These are phyloP conservation scores for Millerozyma acaciae DNA, from an alignment of 805 yeast species.

Conservation along the genomic window DNA sequence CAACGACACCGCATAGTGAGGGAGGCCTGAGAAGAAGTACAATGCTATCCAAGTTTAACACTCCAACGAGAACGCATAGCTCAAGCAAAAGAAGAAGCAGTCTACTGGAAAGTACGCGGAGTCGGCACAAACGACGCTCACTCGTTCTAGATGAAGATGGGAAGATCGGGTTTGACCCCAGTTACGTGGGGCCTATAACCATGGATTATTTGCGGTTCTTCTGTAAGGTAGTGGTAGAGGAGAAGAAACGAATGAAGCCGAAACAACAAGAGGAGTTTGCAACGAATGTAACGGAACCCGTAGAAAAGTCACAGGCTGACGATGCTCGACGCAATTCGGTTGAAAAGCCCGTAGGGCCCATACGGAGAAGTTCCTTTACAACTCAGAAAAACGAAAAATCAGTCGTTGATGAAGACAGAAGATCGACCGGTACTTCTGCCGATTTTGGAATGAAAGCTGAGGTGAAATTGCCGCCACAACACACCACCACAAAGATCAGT, in stretches of 20 bases:
- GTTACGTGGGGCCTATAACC: slow-evolving; percentile 35
- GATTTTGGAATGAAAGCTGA: no score
- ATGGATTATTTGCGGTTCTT: slow-evolving; percentile 33
- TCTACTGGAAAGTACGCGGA: no score
- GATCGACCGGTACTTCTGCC: no score
- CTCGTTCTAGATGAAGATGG: slow-evolving; percentile 21
- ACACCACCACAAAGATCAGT: no score
- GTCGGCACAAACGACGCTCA: slow-evolving; percentile 18
- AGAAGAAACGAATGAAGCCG: not conserved
- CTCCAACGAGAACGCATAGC: slow-evolving; percentile 8
- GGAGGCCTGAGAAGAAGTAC: not conserved
- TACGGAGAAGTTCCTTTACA: slow-evolving; percentile 10
- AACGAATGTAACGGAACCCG: not conserved
- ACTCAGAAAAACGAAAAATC: no score
- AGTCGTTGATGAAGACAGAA: no score
- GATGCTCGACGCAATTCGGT: not conserved
- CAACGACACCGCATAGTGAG: slow-evolving; percentile 5
- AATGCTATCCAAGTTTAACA: slow-evolving; percentile 1
- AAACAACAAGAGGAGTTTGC: not conserved
- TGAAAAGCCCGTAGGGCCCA: not conserved
- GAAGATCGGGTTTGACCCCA: slow-evolving; percentile 21
- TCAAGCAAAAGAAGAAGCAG: slow-evolving; percentile 8
- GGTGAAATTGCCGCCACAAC: no score
- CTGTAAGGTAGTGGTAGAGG: slow-evolving; percentile 23
- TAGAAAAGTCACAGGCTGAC: not conserved